Percentiles rank a stretch among this genome's conserved stretches.
phyloP scores from a whole-genome alignment of 306 rosid species.

The Prunus mongolica region DNA sequence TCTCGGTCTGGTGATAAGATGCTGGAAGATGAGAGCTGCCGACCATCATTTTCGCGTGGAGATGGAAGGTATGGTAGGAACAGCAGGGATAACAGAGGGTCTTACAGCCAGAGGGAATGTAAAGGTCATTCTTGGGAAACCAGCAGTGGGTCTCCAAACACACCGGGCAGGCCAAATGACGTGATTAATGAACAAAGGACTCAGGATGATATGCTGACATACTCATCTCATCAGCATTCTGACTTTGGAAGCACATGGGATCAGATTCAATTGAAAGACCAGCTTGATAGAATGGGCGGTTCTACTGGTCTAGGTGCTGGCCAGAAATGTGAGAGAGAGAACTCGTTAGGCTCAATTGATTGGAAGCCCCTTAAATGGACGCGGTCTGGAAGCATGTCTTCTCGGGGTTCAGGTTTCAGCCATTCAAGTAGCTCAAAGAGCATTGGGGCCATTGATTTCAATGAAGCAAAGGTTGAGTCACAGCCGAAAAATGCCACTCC shows the following conservation, averaged over 20 bases:
- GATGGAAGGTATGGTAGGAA: conserved; percentile 73
- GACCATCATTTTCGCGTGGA: conserved; percentile 57
- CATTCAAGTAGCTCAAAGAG: conserved; percentile 72
- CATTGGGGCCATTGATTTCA: conserved; percentile 57
- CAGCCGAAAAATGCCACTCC: conserved; percentile 51
- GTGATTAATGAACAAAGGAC: conserved; percentile 53
- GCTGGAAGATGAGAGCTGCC: conserved; percentile 56
- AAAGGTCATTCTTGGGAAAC: conserved; percentile 68
- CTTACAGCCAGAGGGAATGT: conserved; percentile 64
- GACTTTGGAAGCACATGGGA: conserved; percentile 67
- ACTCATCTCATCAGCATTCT: conserved; percentile 51
- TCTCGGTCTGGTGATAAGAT: conserved; percentile 76
- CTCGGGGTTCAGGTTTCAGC: conserved; percentile 85
- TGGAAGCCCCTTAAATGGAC: conserved; percentile 98
- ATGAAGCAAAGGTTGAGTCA: conserved; percentile 54
- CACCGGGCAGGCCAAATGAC: conserved; percentile 50
- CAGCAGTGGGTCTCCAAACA: conserved; percentile 41
- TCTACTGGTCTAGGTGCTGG: conserved; percentile 53
- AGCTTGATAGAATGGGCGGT: conserved; percentile 62
- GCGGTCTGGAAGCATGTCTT: conserved; percentile 83
- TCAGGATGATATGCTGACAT: conserved; percentile 47
- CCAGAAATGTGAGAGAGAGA: conserved; percentile 60
- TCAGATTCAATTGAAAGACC: conserved; percentile 62
- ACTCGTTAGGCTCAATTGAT: conserved; percentile 51
- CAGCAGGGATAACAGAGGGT: conserved; percentile 66